phyloP scores from a whole-genome alignment of 2,329 filamentous ascomycete genomes.

The Cordyceps pruinosa region DNA sequence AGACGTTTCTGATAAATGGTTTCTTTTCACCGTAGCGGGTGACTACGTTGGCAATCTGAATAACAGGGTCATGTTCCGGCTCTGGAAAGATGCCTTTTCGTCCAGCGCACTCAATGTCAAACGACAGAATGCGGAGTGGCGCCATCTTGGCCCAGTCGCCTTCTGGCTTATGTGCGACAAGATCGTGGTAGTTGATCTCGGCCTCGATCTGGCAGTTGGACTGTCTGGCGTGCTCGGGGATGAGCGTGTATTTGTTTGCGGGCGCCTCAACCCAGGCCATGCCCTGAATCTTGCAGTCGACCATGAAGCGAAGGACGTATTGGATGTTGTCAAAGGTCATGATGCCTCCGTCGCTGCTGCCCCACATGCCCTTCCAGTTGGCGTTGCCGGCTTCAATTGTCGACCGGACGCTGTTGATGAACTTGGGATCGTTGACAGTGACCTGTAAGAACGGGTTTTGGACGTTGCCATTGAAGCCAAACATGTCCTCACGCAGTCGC shows the following conservation, averaged over 20 bases:
- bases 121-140: constrained; percentile 83
- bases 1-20: constrained; percentile 93
- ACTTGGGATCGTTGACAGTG: constrained; percentile 82
- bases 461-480: constrained; percentile 87
- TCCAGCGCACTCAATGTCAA: constrained; percentile 97
- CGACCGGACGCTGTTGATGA: constrained; percentile 67
- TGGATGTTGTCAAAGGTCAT: constrained; percentile 94
- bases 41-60: constrained; percentile 95
- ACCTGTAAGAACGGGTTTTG: constrained; percentile 91
- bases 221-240: constrained; percentile 60
- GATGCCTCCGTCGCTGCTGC: constrained; percentile 59
- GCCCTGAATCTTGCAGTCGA: constrained; percentile 85
- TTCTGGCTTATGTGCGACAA: constrained; percentile 80
- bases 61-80: constrained; percentile 83
- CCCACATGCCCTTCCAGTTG: constrained; percentile 92
- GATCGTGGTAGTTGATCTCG: constrained; percentile 69
- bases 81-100: constrained; percentile 97
- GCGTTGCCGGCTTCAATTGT: constrained; percentile 68
- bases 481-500: constrained; percentile 82
- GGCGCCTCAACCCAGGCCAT: constrained; percentile 97
- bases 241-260: constrained; percentile 62
- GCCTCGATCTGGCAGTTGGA: constrained; percentile 98
- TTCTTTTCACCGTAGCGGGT: constrained; percentile 92
- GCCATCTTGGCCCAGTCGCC: constrained; percentile 99
- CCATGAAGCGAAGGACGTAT: constrained; percentile 95